Base-by-base conservation (phyloP, 345 rosid species). In the Draba incana region DNA sequence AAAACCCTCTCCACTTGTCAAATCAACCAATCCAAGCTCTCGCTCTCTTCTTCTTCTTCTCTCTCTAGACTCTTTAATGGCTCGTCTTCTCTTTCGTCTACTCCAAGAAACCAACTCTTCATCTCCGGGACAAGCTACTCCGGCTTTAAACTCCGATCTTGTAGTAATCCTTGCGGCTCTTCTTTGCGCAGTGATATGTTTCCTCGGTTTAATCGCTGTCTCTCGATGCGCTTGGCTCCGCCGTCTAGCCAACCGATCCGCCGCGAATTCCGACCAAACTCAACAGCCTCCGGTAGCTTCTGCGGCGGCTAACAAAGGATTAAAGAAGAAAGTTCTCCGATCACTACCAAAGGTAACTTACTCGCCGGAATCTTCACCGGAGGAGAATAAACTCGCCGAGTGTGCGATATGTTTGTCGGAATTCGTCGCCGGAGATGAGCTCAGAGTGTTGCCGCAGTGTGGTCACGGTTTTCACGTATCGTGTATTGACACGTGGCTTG, bases 161-260 rank as follows among this genome's bases (percentile, higher is more conserved):
- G 83, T 91, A 1, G 87, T 91, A 25, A 82, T 94, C 78, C 82
- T 91, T 7, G 97, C 97, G 0, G 91, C 92, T 49, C 89, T 93
- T 30, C 89, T 93, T 65, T 93, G 98, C 75, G 94, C 96, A 8
- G 74, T 91, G 0, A 85, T 89, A 9, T 94, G 99, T 72, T 81
- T 87, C 24, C 81, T 94, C 24, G 99, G 99, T 30, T 87, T 94
- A 72, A 53, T 88, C 44, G 90, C 91, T 20, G 92, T 87, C 24
- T 91, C 96, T 10, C 86, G 94, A 31, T 90, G 98, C 75, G 89
- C 87, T 38, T 92, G 98, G 97, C 84, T 93, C 52, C 92, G 98
- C 58, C 90, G 96, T 37, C 44, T 82, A 28, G 81, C 87, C 62
- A 74, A 80, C 64, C 23, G 66, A 27, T 44, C 57, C 46, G 35